Evolutionary conservation across 495 filamentous ascomycete species (phyloP).

Genomic region (Penicillium lagena): DNA sequence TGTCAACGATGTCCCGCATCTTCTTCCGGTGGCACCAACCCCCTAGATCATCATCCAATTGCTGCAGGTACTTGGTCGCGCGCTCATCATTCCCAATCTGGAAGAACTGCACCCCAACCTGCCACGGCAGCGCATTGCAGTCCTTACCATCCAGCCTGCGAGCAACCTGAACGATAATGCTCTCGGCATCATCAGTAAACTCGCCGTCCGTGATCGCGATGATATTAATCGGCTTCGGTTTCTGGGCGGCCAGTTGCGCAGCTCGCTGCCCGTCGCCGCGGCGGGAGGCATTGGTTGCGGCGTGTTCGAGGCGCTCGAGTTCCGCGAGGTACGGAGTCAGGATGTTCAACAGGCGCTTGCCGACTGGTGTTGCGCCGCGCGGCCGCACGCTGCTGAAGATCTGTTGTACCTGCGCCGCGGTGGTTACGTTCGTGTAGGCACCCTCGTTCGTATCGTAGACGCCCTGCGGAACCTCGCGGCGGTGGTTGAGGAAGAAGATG

Average conservation of each 20-base stretch:
- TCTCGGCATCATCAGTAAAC: conserved; percentile 76
- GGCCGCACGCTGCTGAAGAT: conserved; percentile 67
- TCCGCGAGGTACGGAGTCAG: conserved; percentile 61
- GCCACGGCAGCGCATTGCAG: conserved; percentile 68
- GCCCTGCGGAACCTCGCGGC: not conserved
- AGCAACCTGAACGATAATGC: conserved; percentile 60
- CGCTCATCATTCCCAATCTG: conserved; percentile 74
- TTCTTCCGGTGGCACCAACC: conserved; percentile 39
- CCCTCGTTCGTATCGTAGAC: conserved; percentile 14
- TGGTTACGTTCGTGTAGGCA: conserved; percentile 53
- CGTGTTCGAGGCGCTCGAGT: conserved; percentile 10
- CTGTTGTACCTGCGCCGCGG: conserved; percentile 43
- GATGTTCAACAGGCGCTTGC: conserved; percentile 64
- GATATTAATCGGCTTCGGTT: conserved; percentile 75
- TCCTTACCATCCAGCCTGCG: conserved; percentile 55
- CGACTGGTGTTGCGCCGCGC: conserved; percentile 66
- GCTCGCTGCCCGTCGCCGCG: too few relatives aligned
- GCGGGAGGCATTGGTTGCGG: too few relatives aligned
- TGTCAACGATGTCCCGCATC: conserved; percentile 90
- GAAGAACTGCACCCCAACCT: conserved; percentile 95
- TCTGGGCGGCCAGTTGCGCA: too few relatives aligned
- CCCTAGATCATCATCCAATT: conserved; percentile 72
- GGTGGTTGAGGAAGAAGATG: conserved; percentile 83
- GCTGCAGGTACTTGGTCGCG: conserved; percentile 58
- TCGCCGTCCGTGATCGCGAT: conserved; percentile 91